Conservation (phyloP, 768 basidiomycete genomes). For the Asterophora parasitica region DNA sequence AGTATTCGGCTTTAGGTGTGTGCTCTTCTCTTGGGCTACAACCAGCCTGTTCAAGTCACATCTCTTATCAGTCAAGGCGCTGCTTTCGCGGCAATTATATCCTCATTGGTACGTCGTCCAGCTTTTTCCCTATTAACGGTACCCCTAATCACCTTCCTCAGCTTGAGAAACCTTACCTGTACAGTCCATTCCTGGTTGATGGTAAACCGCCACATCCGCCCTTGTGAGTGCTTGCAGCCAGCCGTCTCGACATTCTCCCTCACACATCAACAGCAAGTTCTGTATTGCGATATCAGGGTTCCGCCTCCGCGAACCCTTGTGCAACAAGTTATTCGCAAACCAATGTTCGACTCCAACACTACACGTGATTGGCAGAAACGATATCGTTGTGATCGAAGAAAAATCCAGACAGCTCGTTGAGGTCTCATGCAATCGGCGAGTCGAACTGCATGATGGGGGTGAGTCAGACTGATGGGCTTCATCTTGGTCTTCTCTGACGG, state of each 20-base stretch:
- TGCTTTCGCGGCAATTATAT: conserved; percentile 61
- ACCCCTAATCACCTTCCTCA: too few species aligned
- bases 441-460: conserved; percentile 83
- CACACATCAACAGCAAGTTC: conserved; percentile 46
- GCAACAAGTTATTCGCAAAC: conserved; percentile 43
- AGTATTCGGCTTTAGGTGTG: too few species aligned
- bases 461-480: too few species aligned
- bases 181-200: conserved; percentile 58
- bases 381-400: conserved; percentile 70
- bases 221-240: conserved; percentile 38
- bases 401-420: conserved; percentile 55
- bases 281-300: conserved; percentile 78
- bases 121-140: too few species aligned
- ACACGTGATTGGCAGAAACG: conserved; percentile 73
- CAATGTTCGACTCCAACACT: conserved; percentile 68
- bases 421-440: conserved; percentile 50
- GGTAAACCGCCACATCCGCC: conserved; percentile 16
- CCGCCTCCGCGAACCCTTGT: conserved; percentile 43
- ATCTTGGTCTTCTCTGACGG: neutral
- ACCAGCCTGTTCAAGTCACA: neutral
- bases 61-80: conserved; percentile 59
- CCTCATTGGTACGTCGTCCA: conserved; percentile 62
- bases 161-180: conserved; percentile 36
- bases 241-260: conserved; percentile 2
- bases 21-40: too few species aligned